Base-by-base conservation (phyloP, 345 rosid genomes). In the Gossypium sturtianum region DNA sequence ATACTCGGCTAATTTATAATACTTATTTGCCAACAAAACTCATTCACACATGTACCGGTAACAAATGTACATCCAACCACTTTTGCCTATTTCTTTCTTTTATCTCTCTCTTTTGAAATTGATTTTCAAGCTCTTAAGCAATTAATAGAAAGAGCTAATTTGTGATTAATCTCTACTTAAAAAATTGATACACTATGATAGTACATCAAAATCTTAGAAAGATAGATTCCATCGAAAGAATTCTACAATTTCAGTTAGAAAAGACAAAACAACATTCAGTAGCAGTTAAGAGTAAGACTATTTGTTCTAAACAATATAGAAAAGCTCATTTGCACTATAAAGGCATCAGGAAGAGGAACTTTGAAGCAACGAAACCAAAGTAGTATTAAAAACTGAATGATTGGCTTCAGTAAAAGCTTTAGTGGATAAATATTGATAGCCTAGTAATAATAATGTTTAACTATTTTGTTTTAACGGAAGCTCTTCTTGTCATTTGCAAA, bases 291-390 rank as follows among this genome's bases (percentile, higher is more conserved):
- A 25, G 27, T 25, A 25, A 47, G 15, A 67, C 38, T 67, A 25
- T 13, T 12, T 67, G 72, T 13, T 5, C 57, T 16, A 23, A 15
- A 23, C 19, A 15, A 58, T 20, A 44, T 25, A 41, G 9, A 12
- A 17, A 57, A 74, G 20, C 86, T 71, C 69, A 93, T 98, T 93
- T 93, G 97, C 81, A 93, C 98, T 61, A 93, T 80, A 81, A 93
- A 91, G 72, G 90, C 76, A 81, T 95, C 97, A 63, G 97, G 94
- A 16, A 89, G 73, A 51, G 91, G 86, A 47, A 91, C 80, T 85
- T 82, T 91, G 3, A 95, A 29, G 45, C 92, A 93, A 79, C 93
- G 89, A 80, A 86, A 86, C 97, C 97, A 95, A 73, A 95, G 94
- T 25, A 95, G 93, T 81, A 79, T 77, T 25, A 89, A 64, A 81